Evolutionary conservation across 108 stramenopile species (phyloP).

Genomic region (Nitzschia sp.): DNA sequence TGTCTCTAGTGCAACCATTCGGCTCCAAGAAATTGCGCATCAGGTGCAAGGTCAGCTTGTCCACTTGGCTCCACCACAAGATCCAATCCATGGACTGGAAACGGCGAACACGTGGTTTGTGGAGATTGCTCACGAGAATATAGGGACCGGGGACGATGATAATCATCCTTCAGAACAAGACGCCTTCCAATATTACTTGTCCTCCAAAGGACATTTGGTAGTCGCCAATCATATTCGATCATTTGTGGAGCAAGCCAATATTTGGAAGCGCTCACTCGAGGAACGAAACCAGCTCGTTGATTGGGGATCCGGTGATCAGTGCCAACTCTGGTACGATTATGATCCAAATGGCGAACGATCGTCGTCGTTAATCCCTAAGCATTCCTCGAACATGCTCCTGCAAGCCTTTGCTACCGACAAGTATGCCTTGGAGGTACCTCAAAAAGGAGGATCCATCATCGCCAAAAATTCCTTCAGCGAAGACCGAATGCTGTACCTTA

Average conservation of each 20-base stretch:
- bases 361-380: background rate
- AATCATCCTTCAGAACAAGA: background rate
- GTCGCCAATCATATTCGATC: slow-evolving; percentile 22
- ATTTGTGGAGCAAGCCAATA: background rate
- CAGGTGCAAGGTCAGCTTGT: slow-evolving; percentile 7
- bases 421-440: slow-evolving; percentile 35
- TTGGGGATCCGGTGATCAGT: slow-evolving; percentile 50
- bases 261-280: background rate
- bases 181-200: slow-evolving; percentile 20
- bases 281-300: slow-evolving; percentile 15
- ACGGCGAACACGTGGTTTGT: slow-evolving; percentile 12
- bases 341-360: background rate
- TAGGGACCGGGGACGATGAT: background rate
- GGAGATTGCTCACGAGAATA: background rate
- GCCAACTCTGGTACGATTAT: slow-evolving; percentile 37
- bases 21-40: slow-evolving; percentile 5
- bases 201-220: slow-evolving; percentile 17
- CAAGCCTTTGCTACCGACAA: slow-evolving; percentile 13
- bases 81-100: background rate
- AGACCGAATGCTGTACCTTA: slow-evolving; percentile 40
- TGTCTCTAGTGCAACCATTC: background rate
- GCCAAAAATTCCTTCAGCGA: slow-evolving; percentile 45
- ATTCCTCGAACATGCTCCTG: slow-evolving; percentile 1
- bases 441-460: slow-evolving; percentile 14
- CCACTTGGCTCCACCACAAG: slow-evolving; percentile 1